Base-by-base conservation (phyloP, 192 early-diverging fungal genomes). In the Podila verticillata region DNA sequence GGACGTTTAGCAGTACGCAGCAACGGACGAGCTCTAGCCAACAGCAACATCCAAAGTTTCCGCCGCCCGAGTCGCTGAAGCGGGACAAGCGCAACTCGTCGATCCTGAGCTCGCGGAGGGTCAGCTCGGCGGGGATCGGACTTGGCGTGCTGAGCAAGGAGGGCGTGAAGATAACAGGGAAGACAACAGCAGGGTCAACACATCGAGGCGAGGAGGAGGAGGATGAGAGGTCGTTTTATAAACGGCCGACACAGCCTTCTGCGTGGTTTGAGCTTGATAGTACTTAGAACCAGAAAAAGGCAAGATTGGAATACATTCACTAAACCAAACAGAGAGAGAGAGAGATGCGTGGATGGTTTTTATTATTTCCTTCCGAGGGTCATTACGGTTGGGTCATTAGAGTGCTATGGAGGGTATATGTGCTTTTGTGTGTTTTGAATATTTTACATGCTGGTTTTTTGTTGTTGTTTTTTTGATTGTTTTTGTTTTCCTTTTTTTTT, bases 71-170 rank as follows among this genome's bases (percentile, higher is more conserved):
- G 28, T 61, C 69, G 3, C 30, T 80, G 19, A 80, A 80, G 61
- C 77, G 77, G 19, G 77, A 80, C 44, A 80, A 80, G 36, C 69
- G 77, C 30, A 80, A 80, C 24, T 80, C 77, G 8, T 80, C 77
- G 20, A 80, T 80, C n/a, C 48, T 80, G 29, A 80, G 77, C 28
- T 80, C 77, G 24, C 58, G 77, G 1, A 39, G 77, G 4, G 70
- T 80, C 26, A 80, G 77, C 26, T 80, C 77, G n/a, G 77, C 72
- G 0, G 77, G 77, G 19, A 80, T 80, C 32, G 77, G 77, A 9
- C 44, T 80, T 17, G 77, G 77, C 1, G 77, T 80, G 4, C 31
- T 80, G 44, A 80, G 77, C 22, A 80, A 72, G 39, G 77, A 80
- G 7, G 66, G 68, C 19, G n/a, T 44, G 3, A 26, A 28, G 39